These are phyloP conservation scores for Fragilariopsis cylindrus DNA, from an alignment of 108 stramenopile genomes.

Conservation along the genomic window DNA sequence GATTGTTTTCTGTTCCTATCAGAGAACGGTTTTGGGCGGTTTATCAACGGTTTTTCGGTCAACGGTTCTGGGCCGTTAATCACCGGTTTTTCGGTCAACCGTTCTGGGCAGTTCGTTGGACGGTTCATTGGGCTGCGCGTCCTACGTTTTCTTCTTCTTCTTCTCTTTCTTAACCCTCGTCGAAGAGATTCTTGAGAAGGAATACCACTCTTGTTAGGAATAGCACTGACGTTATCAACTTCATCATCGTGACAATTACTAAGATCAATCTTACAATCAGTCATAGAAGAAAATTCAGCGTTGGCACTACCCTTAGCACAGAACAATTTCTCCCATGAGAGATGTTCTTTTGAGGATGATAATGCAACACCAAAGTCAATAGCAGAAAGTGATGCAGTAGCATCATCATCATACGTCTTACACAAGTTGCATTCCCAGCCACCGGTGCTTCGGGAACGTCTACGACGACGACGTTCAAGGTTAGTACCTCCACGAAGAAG, in stretches of 20 bases:
- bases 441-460: not conserved
- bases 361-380: not conserved
- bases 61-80: too few relatives aligned
- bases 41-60: too few relatives aligned
- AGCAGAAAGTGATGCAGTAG: not conserved
- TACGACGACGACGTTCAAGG: not conserved
- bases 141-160: too few relatives aligned
- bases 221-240: too few relatives aligned
- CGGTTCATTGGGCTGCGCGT: too few relatives aligned
- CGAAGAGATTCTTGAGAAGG: too few relatives aligned
- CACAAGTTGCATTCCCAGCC: not conserved
- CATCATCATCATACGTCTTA: not conserved
- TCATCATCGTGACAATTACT: not conserved
- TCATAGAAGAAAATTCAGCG: not conserved
- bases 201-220: too few relatives aligned
- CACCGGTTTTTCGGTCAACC: too few relatives aligned
- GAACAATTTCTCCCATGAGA: not conserved
- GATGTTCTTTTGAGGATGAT: not conserved
- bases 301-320: not conserved
- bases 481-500: not conserved
- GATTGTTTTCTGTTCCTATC: too few relatives aligned
- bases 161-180: too few relatives aligned
- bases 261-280: not conserved
- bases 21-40: too few relatives aligned
- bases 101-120: too few relatives aligned